A percentile compares a stretch with the other conserved stretches of the same genome.
Conservation (phyloP, 495 filamentous ascomycete species). For the Penicillium psychrofluorescens region DNA sequence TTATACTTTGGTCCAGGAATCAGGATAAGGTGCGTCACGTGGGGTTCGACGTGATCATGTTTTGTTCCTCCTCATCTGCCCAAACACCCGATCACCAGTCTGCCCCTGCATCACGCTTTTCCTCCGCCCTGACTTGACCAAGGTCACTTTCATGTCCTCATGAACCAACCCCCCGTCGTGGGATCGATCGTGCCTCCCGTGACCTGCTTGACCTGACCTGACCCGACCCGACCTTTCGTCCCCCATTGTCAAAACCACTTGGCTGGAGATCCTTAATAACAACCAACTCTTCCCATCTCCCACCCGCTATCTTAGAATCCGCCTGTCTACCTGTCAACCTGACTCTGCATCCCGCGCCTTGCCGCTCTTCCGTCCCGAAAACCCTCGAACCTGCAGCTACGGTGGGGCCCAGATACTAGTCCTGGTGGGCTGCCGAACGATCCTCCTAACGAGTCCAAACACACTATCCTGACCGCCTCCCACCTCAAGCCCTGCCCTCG, state of each 20-base stretch:
- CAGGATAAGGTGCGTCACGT: constrained; percentile 21
- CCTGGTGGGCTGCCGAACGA: constrained; percentile 18
- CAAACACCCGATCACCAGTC: neutral
- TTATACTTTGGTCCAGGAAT: too few species aligned
- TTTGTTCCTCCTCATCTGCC: constrained; percentile 22
- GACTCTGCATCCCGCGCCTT: neutral
- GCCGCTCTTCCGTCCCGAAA: constrained; percentile 4
- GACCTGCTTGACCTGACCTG: too few species aligned
- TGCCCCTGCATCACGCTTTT: neutral
- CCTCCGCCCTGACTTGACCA: neutral
- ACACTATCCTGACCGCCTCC: constrained; percentile 21
- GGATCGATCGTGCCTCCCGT: too few species aligned
- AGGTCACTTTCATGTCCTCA: neutral
- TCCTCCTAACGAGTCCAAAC: constrained; percentile 11
- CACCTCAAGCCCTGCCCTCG: constrained; percentile 7
- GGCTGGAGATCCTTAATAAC: too few species aligned
- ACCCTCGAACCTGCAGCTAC: constrained; percentile 17
- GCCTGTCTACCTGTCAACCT: neutral
- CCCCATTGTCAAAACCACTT: too few species aligned
- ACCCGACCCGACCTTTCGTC: too few species aligned
- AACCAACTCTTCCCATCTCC: too few species aligned
- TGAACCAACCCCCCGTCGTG: neutral
- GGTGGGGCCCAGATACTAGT: constrained; percentile 12
- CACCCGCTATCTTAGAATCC: neutral
- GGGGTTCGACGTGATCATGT: constrained; percentile 10